A percentile compares a stretch with the other conserved stretches of the same genome.
Evolutionary conservation across 2,329 filamentous ascomycete species (phyloP).

Genomic region (Alternaria alternata): DNA sequence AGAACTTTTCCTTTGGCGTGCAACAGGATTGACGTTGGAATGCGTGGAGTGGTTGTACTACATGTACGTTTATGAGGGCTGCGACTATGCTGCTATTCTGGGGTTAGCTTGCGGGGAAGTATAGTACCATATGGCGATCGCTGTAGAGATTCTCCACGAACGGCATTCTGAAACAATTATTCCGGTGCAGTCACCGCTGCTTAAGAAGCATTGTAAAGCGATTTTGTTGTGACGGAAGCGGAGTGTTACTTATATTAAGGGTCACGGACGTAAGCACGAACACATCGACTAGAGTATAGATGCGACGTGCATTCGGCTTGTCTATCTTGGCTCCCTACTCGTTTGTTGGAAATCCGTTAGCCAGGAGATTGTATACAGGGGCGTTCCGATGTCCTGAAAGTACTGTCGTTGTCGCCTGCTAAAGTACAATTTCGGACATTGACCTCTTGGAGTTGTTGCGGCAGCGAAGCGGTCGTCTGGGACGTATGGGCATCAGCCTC

Average conservation of each 20-base stretch:
- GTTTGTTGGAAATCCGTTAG: background rate
- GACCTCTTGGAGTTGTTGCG: background rate
- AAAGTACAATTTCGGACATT: background rate
- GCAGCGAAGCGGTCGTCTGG: background rate
- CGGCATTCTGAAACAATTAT: background rate
- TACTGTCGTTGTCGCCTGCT: background rate
- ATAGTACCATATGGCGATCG: slow-evolving; percentile 2
- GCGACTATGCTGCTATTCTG: background rate
- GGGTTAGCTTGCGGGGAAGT: slow-evolving; percentile 12
- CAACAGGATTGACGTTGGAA: rapidly evolving
- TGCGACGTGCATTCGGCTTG: background rate
- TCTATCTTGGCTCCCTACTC: background rate
- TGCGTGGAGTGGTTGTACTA: background rate
- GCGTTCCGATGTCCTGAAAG: background rate
- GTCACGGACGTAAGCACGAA: background rate
- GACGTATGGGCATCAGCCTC: background rate
- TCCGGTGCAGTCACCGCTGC: background rate
- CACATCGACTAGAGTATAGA: background rate
- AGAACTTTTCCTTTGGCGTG: rapidly evolving
- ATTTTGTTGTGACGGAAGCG: background rate
- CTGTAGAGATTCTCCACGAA: slow-evolving; percentile 16
- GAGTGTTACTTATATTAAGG: background rate
- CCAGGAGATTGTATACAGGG: background rate
- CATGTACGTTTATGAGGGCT: background rate
- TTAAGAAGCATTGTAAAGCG: background rate